Conservation (phyloP, 2,329 filamentous ascomycete species). For the Aspergillus hortae region DNA sequence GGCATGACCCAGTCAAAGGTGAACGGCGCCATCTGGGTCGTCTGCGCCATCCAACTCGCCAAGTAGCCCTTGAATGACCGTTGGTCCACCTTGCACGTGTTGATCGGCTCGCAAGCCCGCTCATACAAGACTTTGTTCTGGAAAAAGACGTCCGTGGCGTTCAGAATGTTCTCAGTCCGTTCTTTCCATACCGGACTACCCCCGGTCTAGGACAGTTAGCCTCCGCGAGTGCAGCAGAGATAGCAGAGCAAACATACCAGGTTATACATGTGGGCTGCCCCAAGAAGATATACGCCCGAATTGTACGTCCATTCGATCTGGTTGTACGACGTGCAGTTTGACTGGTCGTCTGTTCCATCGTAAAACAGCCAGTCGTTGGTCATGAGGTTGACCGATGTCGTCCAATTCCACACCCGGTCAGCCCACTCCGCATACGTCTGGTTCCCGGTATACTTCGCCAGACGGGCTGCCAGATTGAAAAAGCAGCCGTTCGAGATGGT, state of each 20-base stretch:
- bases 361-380: constrained; percentile 50
- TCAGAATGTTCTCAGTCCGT: constrained; percentile 52
- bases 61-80: constrained; percentile 65
- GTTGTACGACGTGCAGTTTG: constrained; percentile 51
- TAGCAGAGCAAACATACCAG: constrained; percentile 29
- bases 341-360: constrained; percentile 52
- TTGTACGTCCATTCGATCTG: constrained; percentile 58
- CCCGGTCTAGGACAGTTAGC: constrained; percentile 27
- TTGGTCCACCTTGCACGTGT: constrained; percentile 61
- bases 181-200: constrained; percentile 50
- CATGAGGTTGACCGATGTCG: constrained; percentile 48
- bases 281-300: constrained; percentile 53
- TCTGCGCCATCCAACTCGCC: constrained; percentile 56
- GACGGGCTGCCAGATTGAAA: constrained; percentile 28
- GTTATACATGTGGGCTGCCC: constrained; percentile 57
- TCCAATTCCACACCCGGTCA: constrained; percentile 60
- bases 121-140: constrained; percentile 55
- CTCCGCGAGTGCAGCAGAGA: background rate
- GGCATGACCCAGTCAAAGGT: constrained; percentile 50
- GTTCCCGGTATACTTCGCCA: constrained; percentile 30
- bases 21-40: constrained; percentile 57
- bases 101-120: constrained; percentile 54
- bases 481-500: constrained; percentile 33
- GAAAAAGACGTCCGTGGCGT: constrained; percentile 51
- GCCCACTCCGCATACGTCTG: constrained; percentile 58